Evolutionary conservation across 306 rosid genomes (phyloP).

Genomic region (Herpetospermum pedunculosum): DNA sequence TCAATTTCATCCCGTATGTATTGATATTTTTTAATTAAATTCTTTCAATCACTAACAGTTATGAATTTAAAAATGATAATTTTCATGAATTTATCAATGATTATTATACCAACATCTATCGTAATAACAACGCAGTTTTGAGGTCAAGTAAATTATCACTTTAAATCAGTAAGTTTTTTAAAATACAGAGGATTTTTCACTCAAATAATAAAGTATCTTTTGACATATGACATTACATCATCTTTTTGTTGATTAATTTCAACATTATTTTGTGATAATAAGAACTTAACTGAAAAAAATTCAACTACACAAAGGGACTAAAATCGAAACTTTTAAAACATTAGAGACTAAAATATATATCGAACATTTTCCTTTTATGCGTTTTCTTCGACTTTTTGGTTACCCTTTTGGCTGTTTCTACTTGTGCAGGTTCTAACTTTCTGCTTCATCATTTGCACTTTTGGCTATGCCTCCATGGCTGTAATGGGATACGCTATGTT

Average conservation of each 20-base stretch:
- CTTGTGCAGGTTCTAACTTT: conserved; percentile 38
- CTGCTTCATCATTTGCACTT: conserved; percentile 44
- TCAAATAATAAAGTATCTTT: too few species aligned
- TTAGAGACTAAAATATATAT: not conserved
- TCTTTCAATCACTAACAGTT: not conserved
- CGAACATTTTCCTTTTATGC: too few species aligned
- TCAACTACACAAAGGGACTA: not conserved
- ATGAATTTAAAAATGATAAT: too few species aligned
- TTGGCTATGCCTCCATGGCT: conserved; percentile 61
- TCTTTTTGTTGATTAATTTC: not conserved
- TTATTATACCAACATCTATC: too few species aligned
- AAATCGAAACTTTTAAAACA: not conserved
- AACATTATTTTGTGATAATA: too few species aligned
- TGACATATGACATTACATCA: not conserved
- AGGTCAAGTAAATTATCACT: too few species aligned
- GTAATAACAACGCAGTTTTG: too few species aligned
- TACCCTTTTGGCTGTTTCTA: not conserved
- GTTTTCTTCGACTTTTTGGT: not conserved
- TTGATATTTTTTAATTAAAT: too few species aligned
- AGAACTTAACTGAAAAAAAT: too few species aligned
- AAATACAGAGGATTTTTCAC: too few species aligned
- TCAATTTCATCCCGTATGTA: too few species aligned
- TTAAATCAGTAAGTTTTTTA: too few species aligned
- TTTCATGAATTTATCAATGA: not conserved
- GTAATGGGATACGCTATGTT: conserved; percentile 58